Base-by-base conservation (phyloP, 2,329 filamentous ascomycete genomes). In the Fusarium duplospermum region DNA sequence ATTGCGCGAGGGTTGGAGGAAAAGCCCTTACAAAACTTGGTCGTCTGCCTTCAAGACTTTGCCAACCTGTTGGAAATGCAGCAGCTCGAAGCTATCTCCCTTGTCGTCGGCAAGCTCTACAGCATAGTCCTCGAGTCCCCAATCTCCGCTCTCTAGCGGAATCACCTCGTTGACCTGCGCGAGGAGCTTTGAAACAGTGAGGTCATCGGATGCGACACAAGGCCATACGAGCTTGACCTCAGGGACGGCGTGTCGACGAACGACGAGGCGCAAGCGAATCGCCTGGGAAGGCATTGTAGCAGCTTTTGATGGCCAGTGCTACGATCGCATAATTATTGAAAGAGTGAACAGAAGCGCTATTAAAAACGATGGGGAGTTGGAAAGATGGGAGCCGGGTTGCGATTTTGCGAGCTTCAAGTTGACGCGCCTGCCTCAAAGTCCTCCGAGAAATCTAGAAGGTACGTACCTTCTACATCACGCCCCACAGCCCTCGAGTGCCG, bases 41-140 rank as follows among this genome's bases (percentile, higher is more conserved):
- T 98, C 95, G 64, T 96, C 94, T 61, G 96, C 92, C 75, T 93
- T 93, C 67, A 98, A 85, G 11, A 96, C 86, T 52, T 88, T 88
- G 16, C 87, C 86, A 7, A 97, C 88, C 22, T 89, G 87, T 80
- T 94, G 92, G 78, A 94, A 98, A 83, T 98, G 96, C 66, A 98
- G 84, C 77, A 94, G 96, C 83, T 98, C 96, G 75, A 94, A 98
- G 54, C 89, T 91, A 20, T 83, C 85, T n/a, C 88, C 88, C 40
- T 85, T 83, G 31, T 79, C 77, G 64, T 88, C 86, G 22, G 82
- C 82, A 4, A 98, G 87, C 82, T 97, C 93, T 33, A 98, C 94
- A 10, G 89, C 89, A 82, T 98, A 98, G 80, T 98, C 94, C 78
- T 98, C 95, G 4, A 98, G 84, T 0, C 94, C 94, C 94, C 94